phyloP scores from a whole-genome alignment of 768 basidiomycete species.

The Cystofilobasidium bisporidii region DNA sequence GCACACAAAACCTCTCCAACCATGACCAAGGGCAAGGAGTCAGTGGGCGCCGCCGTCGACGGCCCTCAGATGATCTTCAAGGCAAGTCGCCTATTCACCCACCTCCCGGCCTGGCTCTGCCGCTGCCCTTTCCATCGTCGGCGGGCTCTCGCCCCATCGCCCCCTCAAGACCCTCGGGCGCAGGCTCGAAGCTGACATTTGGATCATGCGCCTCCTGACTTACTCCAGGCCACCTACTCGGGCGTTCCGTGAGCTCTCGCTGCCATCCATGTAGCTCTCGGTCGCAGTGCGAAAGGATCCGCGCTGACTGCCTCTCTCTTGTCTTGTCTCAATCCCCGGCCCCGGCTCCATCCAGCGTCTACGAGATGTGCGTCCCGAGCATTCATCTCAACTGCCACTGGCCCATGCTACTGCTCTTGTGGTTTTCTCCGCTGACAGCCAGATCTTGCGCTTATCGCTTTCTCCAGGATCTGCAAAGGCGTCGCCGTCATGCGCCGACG shows the following conservation, averaged over 20 bases:
- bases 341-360: constrained; percentile 6
- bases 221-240: constrained; percentile 26
- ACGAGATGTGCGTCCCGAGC: constrained; percentile 26
- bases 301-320: background rate
- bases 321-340: background rate
- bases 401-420: too few species aligned
- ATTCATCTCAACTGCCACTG: too few species aligned
- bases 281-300: too few species aligned
- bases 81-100: background rate
- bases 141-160: too few species aligned
- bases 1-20: background rate
- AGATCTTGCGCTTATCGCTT: background rate
- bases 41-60: background rate
- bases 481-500: constrained; percentile 97
- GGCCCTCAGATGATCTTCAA: constrained; percentile 24
- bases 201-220: background rate
- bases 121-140: background rate
- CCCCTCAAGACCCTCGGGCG: background rate
- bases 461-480: constrained; percentile 34
- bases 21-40: constrained; percentile 15
- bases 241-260: constrained; percentile 24
- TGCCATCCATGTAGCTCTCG: constrained; percentile 1
- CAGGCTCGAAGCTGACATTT: too few species aligned
- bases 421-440: background rate
- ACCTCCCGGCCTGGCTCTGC: background rate